Conservation (phyloP, 805 yeast genomes). For the Danielozyma ontarioensis region DNA sequence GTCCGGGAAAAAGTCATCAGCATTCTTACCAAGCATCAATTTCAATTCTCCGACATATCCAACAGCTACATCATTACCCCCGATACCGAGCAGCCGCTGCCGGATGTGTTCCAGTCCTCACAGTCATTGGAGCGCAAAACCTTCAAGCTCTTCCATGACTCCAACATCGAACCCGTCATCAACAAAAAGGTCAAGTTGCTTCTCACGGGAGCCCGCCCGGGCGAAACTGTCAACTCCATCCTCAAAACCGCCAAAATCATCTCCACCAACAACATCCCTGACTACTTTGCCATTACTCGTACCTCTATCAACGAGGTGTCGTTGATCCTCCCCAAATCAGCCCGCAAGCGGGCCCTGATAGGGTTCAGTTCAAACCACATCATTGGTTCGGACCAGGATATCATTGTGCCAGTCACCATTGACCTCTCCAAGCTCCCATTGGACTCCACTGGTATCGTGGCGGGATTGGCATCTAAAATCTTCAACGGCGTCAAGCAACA, state of each 20-base stretch:
- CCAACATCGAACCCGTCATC: slow-evolving; percentile 41
- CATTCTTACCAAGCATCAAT: slow-evolving; percentile 39
- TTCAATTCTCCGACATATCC: slow-evolving; percentile 40
- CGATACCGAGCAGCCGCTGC: background rate
- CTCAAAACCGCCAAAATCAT: slow-evolving; percentile 37
- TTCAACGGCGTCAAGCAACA: slow-evolving; percentile 22
- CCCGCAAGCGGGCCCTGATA: slow-evolving; percentile 26
- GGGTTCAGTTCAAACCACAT: slow-evolving; percentile 38
- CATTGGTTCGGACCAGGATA: slow-evolving; percentile 54
- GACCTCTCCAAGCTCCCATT: slow-evolving; percentile 51
- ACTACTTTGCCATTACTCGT: slow-evolving; percentile 48
- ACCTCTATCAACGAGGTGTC: slow-evolving; percentile 49
- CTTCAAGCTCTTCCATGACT: slow-evolving; percentile 29
- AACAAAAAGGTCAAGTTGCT: slow-evolving; percentile 37
- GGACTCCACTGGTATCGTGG: slow-evolving; percentile 62
- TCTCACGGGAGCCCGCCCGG: slow-evolving; percentile 56
- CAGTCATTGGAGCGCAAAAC: slow-evolving; percentile 25
- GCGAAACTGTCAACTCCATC: slow-evolving; percentile 38
- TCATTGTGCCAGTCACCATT: slow-evolving; percentile 50
- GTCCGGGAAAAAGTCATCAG: slow-evolving; percentile 40
- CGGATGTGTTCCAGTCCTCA: background rate
- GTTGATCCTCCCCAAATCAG: slow-evolving; percentile 40
- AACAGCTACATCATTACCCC: slow-evolving; percentile 32
- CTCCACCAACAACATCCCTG: slow-evolving; percentile 30
- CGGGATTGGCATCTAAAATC: slow-evolving; percentile 54